Evolutionary conservation across 805 yeast species (phyloP), one percentile per base, ranked within the genome.

Genomic region (Diddensiella santjacobensis): DNA sequence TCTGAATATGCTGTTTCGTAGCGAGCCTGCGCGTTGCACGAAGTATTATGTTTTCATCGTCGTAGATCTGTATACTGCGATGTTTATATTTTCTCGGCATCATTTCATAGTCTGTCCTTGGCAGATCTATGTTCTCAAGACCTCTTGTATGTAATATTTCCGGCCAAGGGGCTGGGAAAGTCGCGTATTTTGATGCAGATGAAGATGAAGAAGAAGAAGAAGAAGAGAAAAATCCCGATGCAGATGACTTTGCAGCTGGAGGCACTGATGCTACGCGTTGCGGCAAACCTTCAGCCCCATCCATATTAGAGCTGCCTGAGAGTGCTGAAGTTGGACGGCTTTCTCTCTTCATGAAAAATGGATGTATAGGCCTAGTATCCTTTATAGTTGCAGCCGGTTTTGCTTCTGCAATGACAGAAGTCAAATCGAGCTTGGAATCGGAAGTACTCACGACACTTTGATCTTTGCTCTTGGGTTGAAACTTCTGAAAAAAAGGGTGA

Each of bases 401-500:
- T 6, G 42, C 6, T 11, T 10, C 10, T 6, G 13, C 42, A 26
- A 26, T n/a, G n/a, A n/a, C n/a, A n/a, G n/a, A n/a, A n/a, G n/a
- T n/a, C n/a, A n/a, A n/a, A n/a, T n/a, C n/a, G n/a, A n/a, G n/a
- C 31, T 26, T 26, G 8, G 31, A 26, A 8, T 26, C 4, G n/a
- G n/a, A n/a, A n/a, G n/a, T n/a, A n/a, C n/a, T n/a, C n/a, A n/a
- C n/a, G n/a, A n/a, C n/a, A 8, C 22, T 3, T 11, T 17, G 18
- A 17, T 10, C 29, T 11, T 39, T 15, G 15, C 10, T 8, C 15
- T 8, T 8, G 17, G 26, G 30, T 20, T 38, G 17, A n/a, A 20
- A 13, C 3, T 40, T 45, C 4, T 43, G 24, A 40, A 49, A 49
- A 31, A 49, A 49, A 8, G 52, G 49, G 42, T 49, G 52, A 4